A percentile compares a stretch with the other conserved stretches of the same genome.
phyloP scores from a whole-genome alignment of 2,329 filamentous ascomycete species.

The Fusarium paranaense region DNA sequence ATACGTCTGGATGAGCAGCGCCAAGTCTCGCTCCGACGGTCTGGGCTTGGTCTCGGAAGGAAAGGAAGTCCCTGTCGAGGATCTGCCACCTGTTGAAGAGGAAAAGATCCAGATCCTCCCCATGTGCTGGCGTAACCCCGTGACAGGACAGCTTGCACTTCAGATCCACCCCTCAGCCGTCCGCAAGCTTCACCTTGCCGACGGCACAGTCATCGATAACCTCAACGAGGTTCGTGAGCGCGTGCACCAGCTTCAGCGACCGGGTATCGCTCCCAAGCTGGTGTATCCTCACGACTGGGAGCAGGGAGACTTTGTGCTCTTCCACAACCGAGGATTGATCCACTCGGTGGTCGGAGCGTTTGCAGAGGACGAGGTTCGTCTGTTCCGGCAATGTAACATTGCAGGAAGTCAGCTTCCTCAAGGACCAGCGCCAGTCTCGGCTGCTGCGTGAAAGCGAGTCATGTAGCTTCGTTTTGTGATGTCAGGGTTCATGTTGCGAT shows the following conservation, averaged over 20 bases:
- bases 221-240: constrained; percentile 73
- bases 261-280: constrained; percentile 74
- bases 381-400: constrained; percentile 85
- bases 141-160: constrained; percentile 75
- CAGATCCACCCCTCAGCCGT: constrained; percentile 81
- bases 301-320: constrained; percentile 80
- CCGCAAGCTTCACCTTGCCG: constrained; percentile 73
- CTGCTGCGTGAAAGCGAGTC: not conserved
- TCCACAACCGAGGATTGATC: constrained; percentile 81
- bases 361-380: constrained; percentile 75
- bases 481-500: not conserved
- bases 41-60: constrained; percentile 77
- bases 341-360: constrained; percentile 84
- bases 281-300: constrained; percentile 84
- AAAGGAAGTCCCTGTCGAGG: constrained; percentile 67
- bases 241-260: constrained; percentile 77
- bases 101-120: constrained; percentile 78
- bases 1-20: constrained; percentile 83
- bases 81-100: constrained; percentile 74
- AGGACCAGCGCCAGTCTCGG: constrained; percentile 52
- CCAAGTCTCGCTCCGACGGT: constrained; percentile 74
- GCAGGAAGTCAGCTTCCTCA: constrained; percentile 71
- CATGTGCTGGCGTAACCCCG: constrained; percentile 82
- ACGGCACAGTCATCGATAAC: constrained; percentile 77
- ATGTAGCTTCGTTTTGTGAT: not conserved